Conservation (phyloP, 2,329 filamentous ascomycete genomes). For the Helminthosporium solani region DNA sequence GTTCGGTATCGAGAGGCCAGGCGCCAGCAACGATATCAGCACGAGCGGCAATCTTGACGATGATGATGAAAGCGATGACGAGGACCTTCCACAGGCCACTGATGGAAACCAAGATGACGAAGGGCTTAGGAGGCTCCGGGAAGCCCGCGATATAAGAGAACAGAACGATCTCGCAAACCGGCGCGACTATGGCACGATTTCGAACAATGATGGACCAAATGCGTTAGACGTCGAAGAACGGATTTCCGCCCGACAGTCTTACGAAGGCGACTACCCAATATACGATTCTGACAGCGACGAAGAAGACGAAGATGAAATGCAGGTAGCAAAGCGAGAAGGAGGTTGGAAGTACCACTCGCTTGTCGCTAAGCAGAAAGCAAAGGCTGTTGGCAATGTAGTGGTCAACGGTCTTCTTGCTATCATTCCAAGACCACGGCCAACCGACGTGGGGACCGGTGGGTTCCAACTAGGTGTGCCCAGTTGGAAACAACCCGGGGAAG, state of each 20-base stretch:
- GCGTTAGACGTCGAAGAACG: constrained; percentile 79
- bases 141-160: constrained; percentile 52
- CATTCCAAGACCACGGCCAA: constrained; percentile 45
- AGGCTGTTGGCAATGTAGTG: constrained; percentile 45
- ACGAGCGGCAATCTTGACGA: constrained; percentile 78
- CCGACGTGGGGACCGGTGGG: constrained; percentile 44
- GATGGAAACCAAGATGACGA: constrained; percentile 45
- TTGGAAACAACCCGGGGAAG: constrained; percentile 42
- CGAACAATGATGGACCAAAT: constrained; percentile 42
- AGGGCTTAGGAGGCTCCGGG: constrained; percentile 50
- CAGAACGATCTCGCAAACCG: constrained; percentile 52
- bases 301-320: constrained; percentile 74
- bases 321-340: constrained; percentile 74
- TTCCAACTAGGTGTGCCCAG: constrained; percentile 48
- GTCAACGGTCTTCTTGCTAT: constrained; percentile 29
- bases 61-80: constrained; percentile 67
- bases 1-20: constrained; percentile 85
- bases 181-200: constrained; percentile 49
- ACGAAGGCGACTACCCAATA: constrained; percentile 71
- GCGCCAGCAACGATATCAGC: constrained; percentile 70
- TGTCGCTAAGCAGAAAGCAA: constrained; percentile 50
- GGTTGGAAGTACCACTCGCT: constrained; percentile 70
- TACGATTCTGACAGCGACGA: constrained; percentile 91
- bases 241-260: constrained; percentile 61
- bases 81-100: constrained; percentile 36